Conservation (phyloP, 2,329 filamentous ascomycete species). For the Xylariaceae sp. region DNA sequence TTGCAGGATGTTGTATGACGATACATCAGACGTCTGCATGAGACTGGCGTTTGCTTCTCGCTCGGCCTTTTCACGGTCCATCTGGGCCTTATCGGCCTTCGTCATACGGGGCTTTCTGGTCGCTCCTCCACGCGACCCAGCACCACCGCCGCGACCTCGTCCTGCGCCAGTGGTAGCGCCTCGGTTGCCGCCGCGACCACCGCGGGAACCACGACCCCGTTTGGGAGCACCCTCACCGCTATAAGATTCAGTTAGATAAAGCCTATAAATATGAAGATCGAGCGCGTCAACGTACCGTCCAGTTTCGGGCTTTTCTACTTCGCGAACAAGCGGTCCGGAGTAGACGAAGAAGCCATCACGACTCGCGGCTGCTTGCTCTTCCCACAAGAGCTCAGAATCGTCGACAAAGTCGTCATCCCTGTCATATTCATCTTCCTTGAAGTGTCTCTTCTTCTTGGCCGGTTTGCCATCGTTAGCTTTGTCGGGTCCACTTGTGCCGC, state of each 20-base stretch:
- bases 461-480: constrained; percentile 52
- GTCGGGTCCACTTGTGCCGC: constrained; percentile 59
- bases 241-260: constrained; percentile 32
- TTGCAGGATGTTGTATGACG: constrained; percentile 32
- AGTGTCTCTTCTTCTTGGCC: constrained; percentile 71
- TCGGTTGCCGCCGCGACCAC: constrained; percentile 48
- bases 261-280: constrained; percentile 12
- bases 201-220: constrained; percentile 51
- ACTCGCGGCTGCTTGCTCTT: constrained; percentile 88
- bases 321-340: constrained; percentile 81
- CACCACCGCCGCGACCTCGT: constrained; percentile 35
- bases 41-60: constrained; percentile 47
- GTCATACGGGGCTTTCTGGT: constrained; percentile 79
- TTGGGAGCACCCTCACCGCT: constrained; percentile 71
- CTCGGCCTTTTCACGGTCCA: constrained; percentile 76
- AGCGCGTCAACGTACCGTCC: constrained; percentile 41
- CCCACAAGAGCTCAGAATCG: constrained; percentile 91
- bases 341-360: constrained; percentile 98
- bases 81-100: constrained; percentile 75
- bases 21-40: constrained; percentile 26
- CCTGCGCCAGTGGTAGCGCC: constrained; percentile 53
- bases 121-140: constrained; percentile 58
- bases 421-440: constrained; percentile 78
- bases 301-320: constrained; percentile 67
- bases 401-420: constrained; percentile 82